phyloP scores from a whole-genome alignment of 306 rosid species.

The Cicer bijugum region DNA sequence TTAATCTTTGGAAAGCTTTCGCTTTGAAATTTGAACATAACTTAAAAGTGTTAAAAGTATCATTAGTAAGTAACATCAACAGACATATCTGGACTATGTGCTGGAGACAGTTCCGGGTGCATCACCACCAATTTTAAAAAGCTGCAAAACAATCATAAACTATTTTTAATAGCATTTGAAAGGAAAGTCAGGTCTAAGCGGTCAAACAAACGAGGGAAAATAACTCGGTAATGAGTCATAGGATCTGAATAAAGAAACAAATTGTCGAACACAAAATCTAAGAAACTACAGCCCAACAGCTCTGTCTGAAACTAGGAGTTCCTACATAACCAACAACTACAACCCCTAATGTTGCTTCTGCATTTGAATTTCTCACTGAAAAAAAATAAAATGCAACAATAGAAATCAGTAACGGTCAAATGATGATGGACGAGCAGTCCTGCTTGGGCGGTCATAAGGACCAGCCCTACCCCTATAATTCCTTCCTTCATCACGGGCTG shows the following conservation, averaged over 20 bases:
- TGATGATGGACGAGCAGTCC: constrained; percentile 71
- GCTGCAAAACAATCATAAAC: constrained; percentile 21
- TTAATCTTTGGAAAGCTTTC: background rate
- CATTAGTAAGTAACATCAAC: background rate
- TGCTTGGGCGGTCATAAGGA: constrained; percentile 80
- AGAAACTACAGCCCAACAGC: constrained; percentile 41
- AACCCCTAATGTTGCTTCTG: constrained; percentile 38
- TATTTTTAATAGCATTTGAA: constrained; percentile 35
- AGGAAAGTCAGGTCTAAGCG: background rate
- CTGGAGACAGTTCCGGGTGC: background rate
- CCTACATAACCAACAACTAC: constrained; percentile 33
- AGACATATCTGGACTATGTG: background rate
- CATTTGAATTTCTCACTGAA: constrained; percentile 28
- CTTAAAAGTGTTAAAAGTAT: too few relatives aligned
- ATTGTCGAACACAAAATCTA: constrained; percentile 34
- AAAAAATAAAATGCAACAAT: background rate
- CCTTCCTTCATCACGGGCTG: constrained; percentile 75
- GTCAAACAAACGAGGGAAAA: background rate
- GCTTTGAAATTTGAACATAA: background rate
- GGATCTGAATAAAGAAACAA: constrained; percentile 13
- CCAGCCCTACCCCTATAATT: constrained; percentile 72
- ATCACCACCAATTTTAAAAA: background rate
- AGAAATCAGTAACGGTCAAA: constrained; percentile 72
- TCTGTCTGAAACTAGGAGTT: constrained; percentile 37
- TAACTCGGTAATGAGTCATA: constrained; percentile 8